These are phyloP conservation scores for Drosera spatulata DNA, from an alignment of 179 eudicot species.

Conservation along the genomic window DNA sequence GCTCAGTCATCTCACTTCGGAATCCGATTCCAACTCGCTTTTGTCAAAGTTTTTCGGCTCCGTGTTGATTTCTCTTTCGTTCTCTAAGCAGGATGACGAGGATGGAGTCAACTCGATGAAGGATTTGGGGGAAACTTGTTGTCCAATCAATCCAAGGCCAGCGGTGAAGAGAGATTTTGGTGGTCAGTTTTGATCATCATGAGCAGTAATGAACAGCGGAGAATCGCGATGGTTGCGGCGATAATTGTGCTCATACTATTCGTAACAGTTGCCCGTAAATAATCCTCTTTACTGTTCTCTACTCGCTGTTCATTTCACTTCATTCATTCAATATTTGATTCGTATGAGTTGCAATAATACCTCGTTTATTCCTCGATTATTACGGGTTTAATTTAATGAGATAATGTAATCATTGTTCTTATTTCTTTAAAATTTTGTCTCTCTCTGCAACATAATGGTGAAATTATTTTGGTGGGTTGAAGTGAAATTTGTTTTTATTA, in stretches of 20 bases:
- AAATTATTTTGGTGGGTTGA: not conserved
- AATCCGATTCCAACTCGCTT: too few relatives aligned
- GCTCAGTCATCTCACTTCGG: too few relatives aligned
- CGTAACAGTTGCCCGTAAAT: conserved; percentile 1
- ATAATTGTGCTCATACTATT: not conserved
- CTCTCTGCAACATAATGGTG: not conserved
- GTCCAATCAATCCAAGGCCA: not conserved
- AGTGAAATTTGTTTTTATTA: not conserved
- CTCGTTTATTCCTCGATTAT: not conserved
- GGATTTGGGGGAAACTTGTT: not conserved
- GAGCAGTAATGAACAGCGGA: not conserved
- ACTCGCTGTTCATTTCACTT: not conserved
- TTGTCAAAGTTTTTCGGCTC: too few relatives aligned
- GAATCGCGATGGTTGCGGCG: conserved; percentile 6
- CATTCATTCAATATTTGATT: not conserved
- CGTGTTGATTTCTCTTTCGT: too few relatives aligned
- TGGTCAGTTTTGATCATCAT: not conserved
- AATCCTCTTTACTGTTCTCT: not conserved
- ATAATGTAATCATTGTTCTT: not conserved
- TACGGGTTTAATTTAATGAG: not conserved
- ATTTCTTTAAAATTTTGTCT: not conserved
- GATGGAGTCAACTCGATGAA: not conserved
- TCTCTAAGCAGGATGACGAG: not conserved
- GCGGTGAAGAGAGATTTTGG: not conserved
- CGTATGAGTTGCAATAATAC: not conserved